Evolutionary conservation across 305 asterid species (phyloP).

Genomic region (Ruellia speciosa): DNA sequence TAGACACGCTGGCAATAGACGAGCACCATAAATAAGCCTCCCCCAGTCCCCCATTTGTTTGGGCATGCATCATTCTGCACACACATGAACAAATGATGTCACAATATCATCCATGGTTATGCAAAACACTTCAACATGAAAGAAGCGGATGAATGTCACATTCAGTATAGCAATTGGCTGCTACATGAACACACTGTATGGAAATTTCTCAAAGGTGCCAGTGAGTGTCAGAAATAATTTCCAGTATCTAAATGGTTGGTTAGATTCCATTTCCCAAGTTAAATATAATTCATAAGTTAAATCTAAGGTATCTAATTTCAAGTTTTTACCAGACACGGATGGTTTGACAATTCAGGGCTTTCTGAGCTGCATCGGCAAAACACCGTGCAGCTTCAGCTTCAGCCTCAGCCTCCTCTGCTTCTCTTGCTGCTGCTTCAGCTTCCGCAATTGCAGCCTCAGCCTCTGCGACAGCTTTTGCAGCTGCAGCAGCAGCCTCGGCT

Average conservation of each 20-base stretch:
- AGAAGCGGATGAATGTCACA: no score
- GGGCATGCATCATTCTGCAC: background rate
- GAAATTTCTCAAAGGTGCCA: no score
- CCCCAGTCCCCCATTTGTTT: background rate
- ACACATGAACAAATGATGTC: background rate
- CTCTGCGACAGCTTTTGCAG: slow-evolving; percentile 87
- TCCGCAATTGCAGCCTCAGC: slow-evolving; percentile 90
- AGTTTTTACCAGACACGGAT: slow-evolving; percentile 58
- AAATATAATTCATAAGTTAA: background rate
- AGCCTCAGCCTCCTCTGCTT: slow-evolving; percentile 92
- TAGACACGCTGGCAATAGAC: slow-evolving; percentile 20
- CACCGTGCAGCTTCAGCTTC: slow-evolving; percentile 90
- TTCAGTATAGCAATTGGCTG: no score
- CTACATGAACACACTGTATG: no score
- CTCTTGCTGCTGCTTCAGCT: slow-evolving; percentile 82
- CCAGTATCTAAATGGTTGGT: no score
- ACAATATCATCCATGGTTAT: no score
- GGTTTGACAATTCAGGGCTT: slow-evolving; percentile 44
- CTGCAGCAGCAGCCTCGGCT: slow-evolving; percentile 73
- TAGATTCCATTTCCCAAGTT: no score
- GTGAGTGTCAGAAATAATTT: no score
- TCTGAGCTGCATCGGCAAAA: slow-evolving; percentile 70
- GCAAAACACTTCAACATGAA: no score
- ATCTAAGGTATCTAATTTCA: background rate
- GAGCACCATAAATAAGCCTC: background rate